Evolutionary conservation across 306 rosid genomes (phyloP).

Genomic region (Prunus campanulata): DNA sequence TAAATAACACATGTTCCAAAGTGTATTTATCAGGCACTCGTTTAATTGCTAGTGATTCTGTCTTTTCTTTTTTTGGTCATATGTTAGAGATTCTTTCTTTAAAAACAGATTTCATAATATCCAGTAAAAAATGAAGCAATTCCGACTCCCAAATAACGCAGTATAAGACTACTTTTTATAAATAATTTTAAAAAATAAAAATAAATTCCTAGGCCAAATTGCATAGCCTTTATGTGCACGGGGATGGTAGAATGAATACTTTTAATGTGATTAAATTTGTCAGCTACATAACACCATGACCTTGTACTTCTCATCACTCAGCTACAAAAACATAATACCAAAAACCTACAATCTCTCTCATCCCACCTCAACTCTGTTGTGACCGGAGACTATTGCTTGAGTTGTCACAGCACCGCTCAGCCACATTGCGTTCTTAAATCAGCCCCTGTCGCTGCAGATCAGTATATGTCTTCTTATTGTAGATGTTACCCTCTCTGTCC

Average conservation of each 20-base stretch:
- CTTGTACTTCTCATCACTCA: background rate
- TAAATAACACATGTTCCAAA: conserved; percentile 6
- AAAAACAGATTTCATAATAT: background rate
- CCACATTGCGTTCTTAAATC: conserved; percentile 36
- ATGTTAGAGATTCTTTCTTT: no score
- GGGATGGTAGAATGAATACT: background rate
- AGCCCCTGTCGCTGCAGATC: conserved; percentile 97
- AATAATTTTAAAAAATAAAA: no score
- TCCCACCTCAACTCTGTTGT: background rate
- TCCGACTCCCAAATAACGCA: no score
- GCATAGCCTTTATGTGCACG: no score
- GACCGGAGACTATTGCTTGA: background rate
- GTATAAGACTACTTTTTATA: no score
- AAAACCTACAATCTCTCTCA: background rate
- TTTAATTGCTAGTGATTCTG: background rate
- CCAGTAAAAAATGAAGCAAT: no score
- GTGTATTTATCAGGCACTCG: background rate
- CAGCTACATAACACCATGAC: background rate
- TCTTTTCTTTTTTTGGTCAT: no score
- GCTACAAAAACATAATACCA: background rate
- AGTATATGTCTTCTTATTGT: conserved; percentile 92
- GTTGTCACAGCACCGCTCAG: background rate
- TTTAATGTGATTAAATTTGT: background rate
- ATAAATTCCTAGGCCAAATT: no score
- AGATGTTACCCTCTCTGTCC: conserved; percentile 96